These are phyloP conservation scores for Quercus bicolor DNA, from an alignment of 306 rosid genomes.

Conservation along the genomic window DNA sequence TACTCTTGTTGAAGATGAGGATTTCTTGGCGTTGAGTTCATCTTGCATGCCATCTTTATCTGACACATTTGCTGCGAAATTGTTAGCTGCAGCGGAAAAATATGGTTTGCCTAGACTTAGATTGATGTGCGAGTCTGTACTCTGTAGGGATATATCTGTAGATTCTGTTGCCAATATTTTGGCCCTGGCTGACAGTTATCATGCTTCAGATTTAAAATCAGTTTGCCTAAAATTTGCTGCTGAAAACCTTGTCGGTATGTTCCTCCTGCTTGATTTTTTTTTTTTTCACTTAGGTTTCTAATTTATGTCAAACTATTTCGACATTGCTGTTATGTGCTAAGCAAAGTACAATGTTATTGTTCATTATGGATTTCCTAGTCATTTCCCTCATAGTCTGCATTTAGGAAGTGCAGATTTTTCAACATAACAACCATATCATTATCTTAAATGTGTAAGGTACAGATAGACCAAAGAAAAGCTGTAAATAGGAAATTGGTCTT, in stretches of 20 bases:
- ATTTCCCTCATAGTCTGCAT: not conserved
- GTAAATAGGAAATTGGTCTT: not conserved
- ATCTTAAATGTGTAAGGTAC: not conserved
- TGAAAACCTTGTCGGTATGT: slow-evolving; percentile 89
- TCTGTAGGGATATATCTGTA: slow-evolving; percentile 86
- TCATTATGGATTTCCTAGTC: not conserved
- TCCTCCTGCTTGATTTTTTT: slow-evolving; percentile 21
- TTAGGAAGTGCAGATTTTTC: not conserved
- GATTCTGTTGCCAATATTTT: slow-evolving; percentile 85
- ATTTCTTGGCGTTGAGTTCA: slow-evolving; percentile 59
- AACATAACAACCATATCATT: not conserved
- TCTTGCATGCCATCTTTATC: slow-evolving; percentile 57
- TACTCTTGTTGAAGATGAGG: slow-evolving; percentile 76
- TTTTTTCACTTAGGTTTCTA: not conserved
- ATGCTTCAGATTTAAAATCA: slow-evolving; percentile 79
- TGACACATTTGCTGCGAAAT: slow-evolving; percentile 75
- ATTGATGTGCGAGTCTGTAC: slow-evolving; percentile 91
- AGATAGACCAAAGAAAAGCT: not conserved
- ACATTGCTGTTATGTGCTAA: not conserved
- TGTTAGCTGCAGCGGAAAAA: slow-evolving; percentile 87
- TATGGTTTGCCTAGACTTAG: slow-evolving; percentile 80
- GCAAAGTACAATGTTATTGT: not conserved
- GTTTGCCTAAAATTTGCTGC: slow-evolving; percentile 87
- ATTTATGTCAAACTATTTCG: not conserved
- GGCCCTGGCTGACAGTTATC: slow-evolving; percentile 85